These are phyloP conservation scores for Chrysoporthe puriensis DNA, from an alignment of 2,329 filamentous ascomycete genomes.

Conservation along the genomic window DNA sequence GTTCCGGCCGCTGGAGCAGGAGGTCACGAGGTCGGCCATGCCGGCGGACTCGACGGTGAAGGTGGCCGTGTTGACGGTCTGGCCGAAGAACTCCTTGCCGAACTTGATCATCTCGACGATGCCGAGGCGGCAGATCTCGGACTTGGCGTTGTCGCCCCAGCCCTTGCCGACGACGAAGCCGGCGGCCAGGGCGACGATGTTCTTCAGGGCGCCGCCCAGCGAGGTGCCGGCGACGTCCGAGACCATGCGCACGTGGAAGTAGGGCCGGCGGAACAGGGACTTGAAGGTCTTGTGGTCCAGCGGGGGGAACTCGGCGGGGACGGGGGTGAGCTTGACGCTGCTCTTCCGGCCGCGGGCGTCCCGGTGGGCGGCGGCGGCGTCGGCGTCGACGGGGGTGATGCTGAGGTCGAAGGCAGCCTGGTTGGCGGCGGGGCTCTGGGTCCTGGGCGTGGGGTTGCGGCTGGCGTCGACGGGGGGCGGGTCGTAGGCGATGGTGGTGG, in stretches of 20 bases:
- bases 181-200: constrained; percentile 91
- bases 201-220: constrained; percentile 92
- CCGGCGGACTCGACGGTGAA: constrained; percentile 98
- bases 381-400: constrained; percentile 47
- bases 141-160: constrained; percentile 98
- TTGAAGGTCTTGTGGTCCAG: constrained; percentile 84
- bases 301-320: constrained; percentile 82
- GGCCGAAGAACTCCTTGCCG: constrained; percentile 87
- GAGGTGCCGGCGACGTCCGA: constrained; percentile 96
- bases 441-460: constrained; percentile 66
- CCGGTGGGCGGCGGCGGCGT: constrained; percentile 57
- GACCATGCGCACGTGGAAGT: constrained; percentile 96
- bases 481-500: constrained; percentile 96
- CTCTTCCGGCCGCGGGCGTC: constrained; percentile 70
- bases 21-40: constrained; percentile 94
- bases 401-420: constrained; percentile 55
- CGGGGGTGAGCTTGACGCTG: constrained; percentile 70
- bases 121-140: constrained; percentile 96
- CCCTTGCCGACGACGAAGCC: constrained; percentile 94
- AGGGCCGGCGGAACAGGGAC: constrained; percentile 89
- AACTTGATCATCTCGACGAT: constrained; percentile 97
- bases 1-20: constrained; percentile 89
- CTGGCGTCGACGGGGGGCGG: constrained; percentile 84
- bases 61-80: constrained; percentile 78
- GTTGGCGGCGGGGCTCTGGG: constrained; percentile 47